phyloP scores from a whole-genome alignment of 768 basidiomycete genomes.

The Calvatia gigantea region DNA sequence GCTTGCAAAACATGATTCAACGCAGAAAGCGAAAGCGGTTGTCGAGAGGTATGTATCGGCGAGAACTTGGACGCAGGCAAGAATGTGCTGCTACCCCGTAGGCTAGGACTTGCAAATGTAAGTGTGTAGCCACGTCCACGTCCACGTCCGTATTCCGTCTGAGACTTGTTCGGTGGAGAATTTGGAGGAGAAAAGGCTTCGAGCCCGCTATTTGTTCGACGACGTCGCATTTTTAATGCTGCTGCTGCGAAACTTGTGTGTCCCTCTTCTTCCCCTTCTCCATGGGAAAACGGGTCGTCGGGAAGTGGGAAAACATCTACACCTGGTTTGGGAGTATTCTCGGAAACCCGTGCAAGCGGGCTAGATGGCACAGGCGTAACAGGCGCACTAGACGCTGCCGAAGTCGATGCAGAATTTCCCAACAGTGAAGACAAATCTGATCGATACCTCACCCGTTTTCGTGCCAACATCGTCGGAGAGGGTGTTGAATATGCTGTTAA shows the following conservation, averaged over 20 bases:
- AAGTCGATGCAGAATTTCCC: not conserved
- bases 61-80: conserved; percentile 61
- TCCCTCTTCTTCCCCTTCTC: conserved; percentile 24
- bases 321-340: conserved; percentile 1
- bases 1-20: conserved; percentile 58
- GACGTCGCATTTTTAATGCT: conserved; percentile 58
- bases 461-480: conserved; percentile 30
- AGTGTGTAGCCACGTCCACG: not conserved
- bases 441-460: conserved; percentile 45
- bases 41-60: conserved; percentile 52
- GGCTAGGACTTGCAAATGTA: not conserved
- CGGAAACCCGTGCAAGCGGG: conserved; percentile 18
- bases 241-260: conserved; percentile 49
- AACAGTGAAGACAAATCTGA: conserved; percentile 6
- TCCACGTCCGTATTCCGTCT: not conserved
- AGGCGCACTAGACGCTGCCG: conserved; percentile 22
- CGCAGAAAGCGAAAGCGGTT: conserved; percentile 65
- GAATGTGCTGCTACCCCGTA: conserved; percentile 21
- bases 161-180: not conserved
- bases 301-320: not conserved
- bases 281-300: conserved; percentile 18
- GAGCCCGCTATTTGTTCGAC: conserved; percentile 45
- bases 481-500: conserved; percentile 33
- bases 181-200: conserved; percentile 21
- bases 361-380: conserved; percentile 23